Percentiles rank a stretch among this genome's conserved stretches.
phyloP scores from a whole-genome alignment of 768 basidiomycete species.

The Suillus hirtellus region DNA sequence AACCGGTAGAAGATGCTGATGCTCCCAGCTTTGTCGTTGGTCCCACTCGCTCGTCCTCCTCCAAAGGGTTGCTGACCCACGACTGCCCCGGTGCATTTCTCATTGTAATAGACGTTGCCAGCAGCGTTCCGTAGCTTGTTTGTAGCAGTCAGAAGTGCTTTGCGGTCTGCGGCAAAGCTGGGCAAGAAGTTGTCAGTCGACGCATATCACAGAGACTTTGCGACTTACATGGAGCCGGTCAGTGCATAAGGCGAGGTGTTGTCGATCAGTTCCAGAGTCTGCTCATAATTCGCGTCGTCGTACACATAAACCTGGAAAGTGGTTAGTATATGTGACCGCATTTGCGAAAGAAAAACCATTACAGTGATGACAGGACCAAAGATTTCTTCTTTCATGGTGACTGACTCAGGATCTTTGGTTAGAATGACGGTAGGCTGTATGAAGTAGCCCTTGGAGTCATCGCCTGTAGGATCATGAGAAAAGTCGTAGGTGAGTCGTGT shows the following conservation, averaged over 20 bases:
- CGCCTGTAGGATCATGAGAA: slow-evolving; percentile 43
- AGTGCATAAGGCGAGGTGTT: slow-evolving; percentile 84
- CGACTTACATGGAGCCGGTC: slow-evolving; percentile 90
- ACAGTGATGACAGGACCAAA: slow-evolving; percentile 96
- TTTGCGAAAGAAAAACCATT: slow-evolving; percentile 22
- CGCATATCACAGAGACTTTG: slow-evolving; percentile 7
- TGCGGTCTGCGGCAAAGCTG: slow-evolving; percentile 84
- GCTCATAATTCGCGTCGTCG: slow-evolving; percentile 82
- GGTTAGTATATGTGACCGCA: slow-evolving; percentile 4
- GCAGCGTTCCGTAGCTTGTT: slow-evolving; percentile 87
- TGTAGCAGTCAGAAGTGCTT: slow-evolving; percentile 76
- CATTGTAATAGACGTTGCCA: slow-evolving; percentile 97
- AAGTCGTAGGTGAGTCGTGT: neutral
- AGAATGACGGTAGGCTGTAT: slow-evolving; percentile 93
- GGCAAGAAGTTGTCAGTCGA: slow-evolving; percentile 14
- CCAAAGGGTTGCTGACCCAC: slow-evolving; percentile 99
- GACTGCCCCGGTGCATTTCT: slow-evolving; percentile 97
- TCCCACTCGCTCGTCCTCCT: slow-evolving; percentile 88
- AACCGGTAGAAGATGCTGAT: slow-evolving; percentile 77
- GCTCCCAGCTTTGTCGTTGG: slow-evolving; percentile 97
- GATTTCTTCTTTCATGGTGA: slow-evolving; percentile 94
- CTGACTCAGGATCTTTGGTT: slow-evolving; percentile 83
- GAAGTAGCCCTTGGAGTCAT: slow-evolving; percentile 92
- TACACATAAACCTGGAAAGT: slow-evolving; percentile 76
- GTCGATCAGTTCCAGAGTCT: slow-evolving; percentile 87